phyloP scores from a whole-genome alignment of 306 rosid species.

The Lathyrus tuberosus region DNA sequence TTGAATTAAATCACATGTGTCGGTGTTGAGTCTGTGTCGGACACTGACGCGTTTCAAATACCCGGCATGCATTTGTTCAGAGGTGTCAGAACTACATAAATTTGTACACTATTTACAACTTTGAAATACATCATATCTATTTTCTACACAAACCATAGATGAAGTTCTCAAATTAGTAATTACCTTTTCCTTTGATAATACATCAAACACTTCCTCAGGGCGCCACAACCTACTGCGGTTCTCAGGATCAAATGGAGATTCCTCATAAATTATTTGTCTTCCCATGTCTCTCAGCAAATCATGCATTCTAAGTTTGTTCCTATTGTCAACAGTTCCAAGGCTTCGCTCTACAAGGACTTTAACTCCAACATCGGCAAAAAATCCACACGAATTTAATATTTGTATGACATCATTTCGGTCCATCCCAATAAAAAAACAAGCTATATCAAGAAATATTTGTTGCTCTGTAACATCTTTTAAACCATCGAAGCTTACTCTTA shows the following conservation, averaged over 20 bases:
- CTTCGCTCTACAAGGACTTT: slow-evolving; percentile 4
- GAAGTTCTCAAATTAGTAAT: slow-evolving; percentile 4
- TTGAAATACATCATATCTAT: no score
- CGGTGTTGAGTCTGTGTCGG: no score
- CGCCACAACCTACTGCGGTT: slow-evolving; percentile 30
- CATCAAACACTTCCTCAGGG: background rate
- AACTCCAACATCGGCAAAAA: slow-evolving; percentile 22
- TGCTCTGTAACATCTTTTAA: background rate
- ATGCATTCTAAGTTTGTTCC: slow-evolving; percentile 36
- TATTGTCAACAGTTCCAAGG: slow-evolving; percentile 8
- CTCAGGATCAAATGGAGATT: background rate
- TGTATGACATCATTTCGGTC: no score
- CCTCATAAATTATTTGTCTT: slow-evolving; percentile 25
- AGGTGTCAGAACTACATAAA: no score
- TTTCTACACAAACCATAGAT: background rate
- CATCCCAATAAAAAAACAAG: no score
- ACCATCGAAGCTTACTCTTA: slow-evolving; percentile 14
- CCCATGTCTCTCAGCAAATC: slow-evolving; percentile 34
- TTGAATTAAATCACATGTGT: no score
- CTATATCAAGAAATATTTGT: no score
- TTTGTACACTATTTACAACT: no score
- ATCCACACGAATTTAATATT: no score
- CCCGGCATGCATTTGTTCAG: no score
- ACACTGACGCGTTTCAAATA: no score
- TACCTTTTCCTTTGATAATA: slow-evolving; percentile 6